Base-by-base conservation (phyloP, 176 grass and related monocot genomes). In the Oryza coarctata region DNA sequence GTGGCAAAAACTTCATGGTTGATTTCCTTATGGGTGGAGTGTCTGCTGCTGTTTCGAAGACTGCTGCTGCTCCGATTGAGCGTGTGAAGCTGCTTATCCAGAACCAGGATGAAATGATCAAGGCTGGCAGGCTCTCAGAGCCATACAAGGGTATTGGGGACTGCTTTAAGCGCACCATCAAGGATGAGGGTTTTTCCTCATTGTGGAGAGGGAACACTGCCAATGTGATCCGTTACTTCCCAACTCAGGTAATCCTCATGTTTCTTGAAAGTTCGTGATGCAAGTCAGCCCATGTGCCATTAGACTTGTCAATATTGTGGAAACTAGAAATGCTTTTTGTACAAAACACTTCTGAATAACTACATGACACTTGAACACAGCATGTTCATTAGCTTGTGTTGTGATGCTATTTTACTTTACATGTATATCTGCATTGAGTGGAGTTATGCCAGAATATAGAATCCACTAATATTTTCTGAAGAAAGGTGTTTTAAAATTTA, bases 71-170 rank as follows among this genome's bases (percentile, higher is more conserved):
- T 83, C 95, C 95, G 3, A 93, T 98, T 65, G 95, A 98, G 55
- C 92, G 95, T 65, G 95, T 98, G 15, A 98, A 98, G 84, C 84
- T 98, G 35, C 78, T 98, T 66, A 94, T 98, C 65, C 95, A 98
- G 83, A 98, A 98, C 75, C 95, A 98, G 75, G 92, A 94, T 89
- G 95, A 98, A 82, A 98, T 98, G 95, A 91, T 98, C 75, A 98
- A 98, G 79, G 25, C 78, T 68, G 95, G 95, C 30, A 89, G 95
- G 78, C 90, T 98, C 1, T 88, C 92, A 35, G 86, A 98, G 70
- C 92, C 95, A 31, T 98, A 98, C 90, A 98, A 94, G 84, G 95
- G 95, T 65, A 98, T 98, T 78, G 78, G 81, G 73, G 92, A 98
- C 15, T 98, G 95, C 86, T 98, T 98, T 62, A 17, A 6, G 0